A percentile compares a stretch with the other conserved stretches of the same genome.
phyloP scores from a whole-genome alignment of 306 rosid genomes.

The Cyamopsis tetragonoloba region DNA sequence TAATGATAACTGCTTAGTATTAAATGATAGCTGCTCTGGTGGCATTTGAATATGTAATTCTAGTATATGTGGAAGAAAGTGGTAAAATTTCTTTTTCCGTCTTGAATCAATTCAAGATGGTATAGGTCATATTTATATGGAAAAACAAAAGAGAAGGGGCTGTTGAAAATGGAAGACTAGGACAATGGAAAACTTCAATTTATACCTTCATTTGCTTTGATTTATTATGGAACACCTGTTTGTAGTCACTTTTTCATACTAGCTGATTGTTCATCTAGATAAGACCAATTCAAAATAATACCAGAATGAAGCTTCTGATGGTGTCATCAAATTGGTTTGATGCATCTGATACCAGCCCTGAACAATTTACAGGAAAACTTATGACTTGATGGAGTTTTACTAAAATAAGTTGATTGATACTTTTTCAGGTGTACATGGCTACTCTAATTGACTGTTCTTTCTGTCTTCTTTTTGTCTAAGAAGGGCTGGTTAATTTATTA shows the following conservation, averaged over 20 bases:
- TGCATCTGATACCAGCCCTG: constrained; percentile 1
- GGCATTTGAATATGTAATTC: neutral
- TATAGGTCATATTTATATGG: neutral
- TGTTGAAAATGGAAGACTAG: neutral
- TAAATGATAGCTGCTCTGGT: neutral
- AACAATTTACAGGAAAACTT: neutral
- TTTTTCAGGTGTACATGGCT: constrained; percentile 1
- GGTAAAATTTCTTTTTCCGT: neutral
- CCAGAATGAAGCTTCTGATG: neutral
- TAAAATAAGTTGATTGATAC: neutral
- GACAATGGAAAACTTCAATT: neutral
- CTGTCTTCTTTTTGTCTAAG: constrained; percentile 5
- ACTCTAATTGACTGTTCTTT: constrained; percentile 26
- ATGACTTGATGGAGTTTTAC: constrained; percentile 10
- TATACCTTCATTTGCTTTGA: neutral
- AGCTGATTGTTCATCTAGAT: neutral
- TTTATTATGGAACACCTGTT: neutral
- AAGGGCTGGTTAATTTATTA: constrained; percentile 9
- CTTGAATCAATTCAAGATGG: constrained; percentile 8
- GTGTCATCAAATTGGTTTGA: neutral
- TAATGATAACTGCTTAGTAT: neutral
- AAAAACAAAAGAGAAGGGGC: neutral
- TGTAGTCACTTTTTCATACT: neutral
- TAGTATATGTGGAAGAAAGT: neutral
- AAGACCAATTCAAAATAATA: neutral